Percentiles rank a stretch among this genome's conserved stretches.
Conservation (phyloP, 2,329 filamentous ascomycete species). For the Claviceps humidiphila region DNA sequence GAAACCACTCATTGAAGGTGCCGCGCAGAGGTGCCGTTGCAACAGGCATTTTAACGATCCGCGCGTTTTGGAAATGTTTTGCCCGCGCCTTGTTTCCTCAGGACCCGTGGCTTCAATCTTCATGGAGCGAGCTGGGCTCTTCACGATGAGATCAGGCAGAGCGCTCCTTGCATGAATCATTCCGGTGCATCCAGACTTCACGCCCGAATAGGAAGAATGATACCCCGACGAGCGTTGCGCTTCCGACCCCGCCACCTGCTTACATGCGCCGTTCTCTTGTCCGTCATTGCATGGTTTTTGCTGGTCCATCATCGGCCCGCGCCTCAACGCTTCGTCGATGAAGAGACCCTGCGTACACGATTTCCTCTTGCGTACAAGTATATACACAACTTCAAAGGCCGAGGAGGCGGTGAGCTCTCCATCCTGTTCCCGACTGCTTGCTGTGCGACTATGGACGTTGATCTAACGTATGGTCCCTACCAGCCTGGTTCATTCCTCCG, state of each 20-base stretch:
- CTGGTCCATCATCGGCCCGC: not conserved
- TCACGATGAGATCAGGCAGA: not conserved
- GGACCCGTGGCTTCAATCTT: not conserved
- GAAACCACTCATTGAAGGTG: not conserved
- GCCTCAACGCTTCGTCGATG: not conserved
- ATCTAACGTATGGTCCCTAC: not conserved
- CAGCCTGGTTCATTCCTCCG: slow-evolving; percentile 3
- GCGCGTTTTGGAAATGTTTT: not conserved
- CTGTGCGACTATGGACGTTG: not conserved
- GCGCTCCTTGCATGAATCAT: not conserved
- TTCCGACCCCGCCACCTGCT: not conserved
- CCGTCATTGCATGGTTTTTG: not conserved
- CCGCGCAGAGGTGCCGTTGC: too few species aligned
- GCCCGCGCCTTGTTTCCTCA: not conserved
- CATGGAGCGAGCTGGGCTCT: not conserved
- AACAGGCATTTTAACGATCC: too few species aligned
- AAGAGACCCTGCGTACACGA: not conserved
- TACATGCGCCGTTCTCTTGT: not conserved
- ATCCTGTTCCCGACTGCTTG: too few species aligned
- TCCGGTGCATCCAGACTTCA: not conserved
- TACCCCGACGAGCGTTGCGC: not conserved
- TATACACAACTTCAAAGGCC: not conserved
- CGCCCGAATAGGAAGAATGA: not conserved
- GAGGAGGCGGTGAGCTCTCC: not conserved
- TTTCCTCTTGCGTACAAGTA: not conserved